These are phyloP conservation scores for Wallacemonas sp. DNA, from an alignment of 208 protist genomes.

Conservation along the genomic window DNA sequence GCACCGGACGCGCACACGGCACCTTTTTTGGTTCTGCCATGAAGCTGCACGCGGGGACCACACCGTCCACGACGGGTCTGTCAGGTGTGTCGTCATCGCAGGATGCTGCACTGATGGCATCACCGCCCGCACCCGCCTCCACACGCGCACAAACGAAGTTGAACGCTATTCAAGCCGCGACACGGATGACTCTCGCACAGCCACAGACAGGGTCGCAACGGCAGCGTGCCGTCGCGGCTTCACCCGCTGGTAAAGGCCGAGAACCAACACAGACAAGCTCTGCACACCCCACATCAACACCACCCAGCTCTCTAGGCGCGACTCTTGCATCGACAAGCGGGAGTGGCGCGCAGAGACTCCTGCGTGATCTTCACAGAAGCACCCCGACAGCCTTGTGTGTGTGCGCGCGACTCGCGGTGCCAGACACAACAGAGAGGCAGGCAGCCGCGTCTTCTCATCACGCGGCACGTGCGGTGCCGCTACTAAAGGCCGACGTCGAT, in stretches of 20 bases:
- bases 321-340: neutral
- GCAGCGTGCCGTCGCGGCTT: too few relatives aligned
- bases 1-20: slow-evolving; percentile 3
- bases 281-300: neutral
- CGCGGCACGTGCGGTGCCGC: slow-evolving; percentile 12
- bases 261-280: neutral
- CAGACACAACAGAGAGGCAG: neutral
- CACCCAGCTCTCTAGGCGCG: neutral
- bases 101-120: too few relatives aligned
- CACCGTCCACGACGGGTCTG: neutral
- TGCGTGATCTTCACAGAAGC: slow-evolving; percentile 19
- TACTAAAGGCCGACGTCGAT: slow-evolving; percentile 68
- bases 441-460: neutral
- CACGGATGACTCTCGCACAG: too few relatives aligned
- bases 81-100: too few relatives aligned
- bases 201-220: too few relatives aligned
- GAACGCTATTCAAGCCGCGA: too few relatives aligned
- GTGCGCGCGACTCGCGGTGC: slow-evolving; percentile 25
- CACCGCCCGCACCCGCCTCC: too few relatives aligned
- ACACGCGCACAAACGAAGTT: too few relatives aligned
- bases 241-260: too few relatives aligned
- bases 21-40: neutral
- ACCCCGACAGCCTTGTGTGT: slow-evolving; percentile 27
- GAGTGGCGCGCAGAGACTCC: slow-evolving; percentile 17
- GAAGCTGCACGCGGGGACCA: neutral